These are phyloP conservation scores for Backusella mclennaniae DNA, from an alignment of 192 early-diverging fungal species.

Conservation along the genomic window DNA sequence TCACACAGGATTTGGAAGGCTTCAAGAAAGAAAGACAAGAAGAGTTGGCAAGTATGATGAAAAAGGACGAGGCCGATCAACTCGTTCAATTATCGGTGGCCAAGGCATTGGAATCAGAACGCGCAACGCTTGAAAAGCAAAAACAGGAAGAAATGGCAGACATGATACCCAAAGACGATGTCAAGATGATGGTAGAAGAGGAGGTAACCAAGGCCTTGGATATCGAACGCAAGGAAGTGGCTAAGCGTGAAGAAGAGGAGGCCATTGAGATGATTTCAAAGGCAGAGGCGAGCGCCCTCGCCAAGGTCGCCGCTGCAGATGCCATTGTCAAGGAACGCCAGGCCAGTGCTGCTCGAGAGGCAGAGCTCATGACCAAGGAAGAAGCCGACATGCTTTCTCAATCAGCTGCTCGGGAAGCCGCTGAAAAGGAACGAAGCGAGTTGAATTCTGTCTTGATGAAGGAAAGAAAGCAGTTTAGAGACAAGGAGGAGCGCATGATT, in stretches of 20 bases:
- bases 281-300: constrained; percentile 31
- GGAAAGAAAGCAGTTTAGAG: constrained; percentile 6
- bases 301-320: constrained; percentile 27
- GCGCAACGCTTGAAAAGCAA: neutral
- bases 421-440: constrained; percentile 1
- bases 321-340: constrained; percentile 30
- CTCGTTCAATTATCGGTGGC: neutral
- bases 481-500: constrained; percentile 1
- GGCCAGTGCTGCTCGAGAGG: constrained; percentile 4
- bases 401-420: constrained; percentile 2
- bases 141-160: neutral
- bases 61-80: neutral
- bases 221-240: neutral
- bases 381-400: neutral
- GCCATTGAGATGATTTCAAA: constrained; percentile 20
- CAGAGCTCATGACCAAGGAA: constrained; percentile 5
- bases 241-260: neutral
- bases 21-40: neutral
- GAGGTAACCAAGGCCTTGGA: neutral
- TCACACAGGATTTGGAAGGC: neutral
- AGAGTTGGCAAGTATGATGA: neutral
- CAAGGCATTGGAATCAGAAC: neutral
- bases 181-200: neutral
- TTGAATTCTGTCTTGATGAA: neutral
- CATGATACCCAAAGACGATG: constrained; percentile 9